These are phyloP conservation scores for Articulospora tetracladia DNA, from an alignment of 495 filamentous ascomycete species.

Conservation along the genomic window DNA sequence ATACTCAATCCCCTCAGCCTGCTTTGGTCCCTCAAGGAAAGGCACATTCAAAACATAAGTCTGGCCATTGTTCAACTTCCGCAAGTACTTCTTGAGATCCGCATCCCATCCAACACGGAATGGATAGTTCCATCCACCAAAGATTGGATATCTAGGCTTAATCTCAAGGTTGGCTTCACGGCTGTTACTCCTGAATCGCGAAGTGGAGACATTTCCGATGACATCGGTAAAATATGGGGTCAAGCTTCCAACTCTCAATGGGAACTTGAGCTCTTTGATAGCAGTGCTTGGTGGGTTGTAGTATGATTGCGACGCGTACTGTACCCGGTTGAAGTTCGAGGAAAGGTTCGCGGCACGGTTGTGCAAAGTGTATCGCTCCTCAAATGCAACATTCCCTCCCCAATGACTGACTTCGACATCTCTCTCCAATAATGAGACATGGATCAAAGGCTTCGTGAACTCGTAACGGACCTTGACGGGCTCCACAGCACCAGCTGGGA, in stretches of 20 bases:
- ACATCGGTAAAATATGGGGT: constrained; percentile 95
- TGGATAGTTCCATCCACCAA: constrained; percentile 96
- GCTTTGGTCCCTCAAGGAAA: constrained; percentile 90
- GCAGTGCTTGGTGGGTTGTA: constrained; percentile 72
- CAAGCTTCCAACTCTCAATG: constrained; percentile 69
- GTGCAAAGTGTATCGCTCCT: constrained; percentile 86
- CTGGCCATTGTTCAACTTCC: constrained; percentile 53
- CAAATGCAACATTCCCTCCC: constrained; percentile 92
- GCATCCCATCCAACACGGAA: constrained; percentile 95
- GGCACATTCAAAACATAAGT: constrained; percentile 87
- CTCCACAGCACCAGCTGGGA: constrained; percentile 68
- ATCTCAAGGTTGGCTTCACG: constrained; percentile 82
- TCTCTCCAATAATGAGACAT: constrained; percentile 71
- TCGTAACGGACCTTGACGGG: constrained; percentile 83
- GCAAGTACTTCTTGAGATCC: constrained; percentile 69
- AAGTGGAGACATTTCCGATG: constrained; percentile 96
- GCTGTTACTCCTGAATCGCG: constrained; percentile 73
- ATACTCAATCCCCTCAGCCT: constrained; percentile 79
- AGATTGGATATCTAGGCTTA: constrained; percentile 87
- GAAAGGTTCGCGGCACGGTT: constrained; percentile 83
- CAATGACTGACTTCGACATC: constrained; percentile 95
- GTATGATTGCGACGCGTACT: constrained; percentile 73
- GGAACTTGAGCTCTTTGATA: constrained; percentile 76
- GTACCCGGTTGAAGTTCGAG: constrained; percentile 80
- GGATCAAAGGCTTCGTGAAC: constrained; percentile 87